Evolutionary conservation across 2,329 filamentous ascomycete species (phyloP).

Genomic region (Neofusicoccum sp.): DNA sequence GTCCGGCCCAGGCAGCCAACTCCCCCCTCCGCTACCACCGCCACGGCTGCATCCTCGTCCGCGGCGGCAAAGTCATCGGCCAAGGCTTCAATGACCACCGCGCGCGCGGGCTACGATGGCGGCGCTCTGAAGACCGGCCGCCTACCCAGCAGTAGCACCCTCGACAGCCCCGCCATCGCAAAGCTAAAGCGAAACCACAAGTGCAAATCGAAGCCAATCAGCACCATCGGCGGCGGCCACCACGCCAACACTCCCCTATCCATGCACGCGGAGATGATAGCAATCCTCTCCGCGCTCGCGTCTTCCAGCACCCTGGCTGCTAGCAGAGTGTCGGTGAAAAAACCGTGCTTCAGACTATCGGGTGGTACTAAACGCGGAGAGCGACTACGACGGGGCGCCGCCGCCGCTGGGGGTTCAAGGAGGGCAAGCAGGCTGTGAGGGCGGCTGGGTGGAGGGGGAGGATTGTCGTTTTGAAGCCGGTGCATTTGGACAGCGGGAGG

Average conservation of each 20-base stretch:
- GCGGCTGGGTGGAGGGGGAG: constrained; percentile 40
- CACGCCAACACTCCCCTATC: constrained; percentile 46
- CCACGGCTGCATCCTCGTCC: constrained; percentile 52
- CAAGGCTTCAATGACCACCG: constrained; percentile 53
- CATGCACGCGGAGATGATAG: constrained; percentile 59
- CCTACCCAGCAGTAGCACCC: constrained; percentile 31
- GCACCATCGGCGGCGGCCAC: constrained; percentile 32
- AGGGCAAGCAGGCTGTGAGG: constrained; percentile 22
- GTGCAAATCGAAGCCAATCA: constrained; percentile 21
- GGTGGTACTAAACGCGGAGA: constrained; percentile 49
- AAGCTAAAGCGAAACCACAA: constrained; percentile 41
- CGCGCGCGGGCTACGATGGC: constrained; percentile 50
- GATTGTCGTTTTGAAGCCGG: constrained; percentile 51
- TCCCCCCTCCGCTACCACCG: constrained; percentile 49
- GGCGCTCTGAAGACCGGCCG: constrained; percentile 50
- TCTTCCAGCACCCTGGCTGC: constrained; percentile 45
- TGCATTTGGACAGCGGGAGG: constrained; percentile 46
- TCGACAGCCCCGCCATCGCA: constrained; percentile 37
- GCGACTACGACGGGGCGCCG: constrained; percentile 41
- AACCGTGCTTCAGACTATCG: constrained; percentile 52
- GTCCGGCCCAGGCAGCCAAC: constrained; percentile 51
- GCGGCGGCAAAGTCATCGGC: constrained; percentile 54
- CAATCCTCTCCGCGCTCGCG: constrained; percentile 50
- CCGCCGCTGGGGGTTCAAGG: constrained; percentile 26
- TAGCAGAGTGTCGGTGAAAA: constrained; percentile 45